phyloP scores from a whole-genome alignment of 306 rosid species.

The Vachellia pachyceras region DNA sequence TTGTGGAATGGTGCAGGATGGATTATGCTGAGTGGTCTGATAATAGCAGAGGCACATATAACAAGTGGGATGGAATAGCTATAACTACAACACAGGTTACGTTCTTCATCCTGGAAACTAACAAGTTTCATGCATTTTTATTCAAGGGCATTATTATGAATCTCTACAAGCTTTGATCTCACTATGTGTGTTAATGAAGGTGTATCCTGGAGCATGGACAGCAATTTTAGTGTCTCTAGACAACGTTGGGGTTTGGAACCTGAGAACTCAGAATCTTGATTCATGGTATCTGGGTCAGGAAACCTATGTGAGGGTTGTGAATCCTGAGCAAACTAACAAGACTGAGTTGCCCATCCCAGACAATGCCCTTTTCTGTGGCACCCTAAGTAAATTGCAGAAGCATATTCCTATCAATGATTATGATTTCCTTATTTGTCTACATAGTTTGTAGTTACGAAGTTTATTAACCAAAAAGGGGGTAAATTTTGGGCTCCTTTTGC shows the following conservation, averaged over 20 bases:
- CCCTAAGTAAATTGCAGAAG: conserved; percentile 74
- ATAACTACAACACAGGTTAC: conserved; percentile 85
- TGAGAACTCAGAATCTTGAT: conserved; percentile 90
- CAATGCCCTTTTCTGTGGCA: conserved; percentile 84
- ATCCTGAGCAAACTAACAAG: conserved; percentile 87
- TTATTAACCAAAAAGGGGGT: too few relatives aligned
- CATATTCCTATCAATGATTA: conserved; percentile 37
- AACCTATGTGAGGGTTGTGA: conserved; percentile 83
- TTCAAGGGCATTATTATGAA: background rate
- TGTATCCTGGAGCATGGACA: conserved; percentile 98
- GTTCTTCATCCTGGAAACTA: conserved; percentile 3
- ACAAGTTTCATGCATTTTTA: background rate
- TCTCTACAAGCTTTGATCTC: background rate
- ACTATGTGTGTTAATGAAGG: conserved; percentile 44
- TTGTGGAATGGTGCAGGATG: conserved; percentile 62
- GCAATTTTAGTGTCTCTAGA: conserved; percentile 86
- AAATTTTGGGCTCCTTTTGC: background rate
- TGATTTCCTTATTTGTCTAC: background rate
- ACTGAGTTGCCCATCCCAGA: conserved; percentile 90
- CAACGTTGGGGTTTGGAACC: conserved; percentile 95
- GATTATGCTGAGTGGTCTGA: conserved; percentile 96
- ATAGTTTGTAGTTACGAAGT: background rate
- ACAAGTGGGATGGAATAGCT: conserved; percentile 99
- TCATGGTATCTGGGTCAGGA: conserved; percentile 99
- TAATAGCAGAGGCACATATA: conserved; percentile 94